Evolutionary conservation across 805 yeast genomes (phyloP), one percentile per base, ranked within the genome.

Genomic region (Yarrowia sp.): DNA sequence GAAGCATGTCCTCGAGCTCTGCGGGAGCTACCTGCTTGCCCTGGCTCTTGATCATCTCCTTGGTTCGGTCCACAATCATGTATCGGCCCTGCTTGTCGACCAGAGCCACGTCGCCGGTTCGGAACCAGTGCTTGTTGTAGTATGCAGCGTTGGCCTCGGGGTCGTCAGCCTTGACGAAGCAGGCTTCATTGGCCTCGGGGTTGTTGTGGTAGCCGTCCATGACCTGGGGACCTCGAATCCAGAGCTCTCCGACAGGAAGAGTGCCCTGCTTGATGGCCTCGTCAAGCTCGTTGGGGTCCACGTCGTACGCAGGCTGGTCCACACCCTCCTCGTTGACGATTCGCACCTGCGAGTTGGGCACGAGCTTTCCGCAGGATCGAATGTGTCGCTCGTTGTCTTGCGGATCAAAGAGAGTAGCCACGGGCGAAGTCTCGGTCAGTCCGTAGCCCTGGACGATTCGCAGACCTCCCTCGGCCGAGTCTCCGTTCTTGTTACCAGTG

Each of bases 31-130:
- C 70, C 58, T 68, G 71, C 19, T 65, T 61, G 12, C 70, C 70
- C 56, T 68, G 64, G 18, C 75, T 71, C 77, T 85, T 85, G 78
- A 85, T 85, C 69, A 85, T 81, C 71, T 85, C 87, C 75, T 85
- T 85, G 51, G 82, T 84, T 56, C 90, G 77, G 68, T 84, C 88
- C 60, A 84, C 80, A 63, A 84, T 81, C 65, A 67, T 73, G 59
- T 74, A 71, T 63, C 69, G 68, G 68, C 82, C 80, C 33, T 67
- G 67, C 13, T 67, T 66, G 62, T 74, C 77, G 13, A 78, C 63
- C 6, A 68, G 66, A 6, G 80, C 82, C 42, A 80, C 76, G 69
- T 84, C 88, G 27, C 88, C 88, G 21, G 87, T 83, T 62, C 73
- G 73, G 67, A 83, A 77, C 61, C 61, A 55, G 36, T 19, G 29